Conservation (phyloP, 2,329 filamentous ascomycete genomes). For the Colletotrichum acutatum region DNA sequence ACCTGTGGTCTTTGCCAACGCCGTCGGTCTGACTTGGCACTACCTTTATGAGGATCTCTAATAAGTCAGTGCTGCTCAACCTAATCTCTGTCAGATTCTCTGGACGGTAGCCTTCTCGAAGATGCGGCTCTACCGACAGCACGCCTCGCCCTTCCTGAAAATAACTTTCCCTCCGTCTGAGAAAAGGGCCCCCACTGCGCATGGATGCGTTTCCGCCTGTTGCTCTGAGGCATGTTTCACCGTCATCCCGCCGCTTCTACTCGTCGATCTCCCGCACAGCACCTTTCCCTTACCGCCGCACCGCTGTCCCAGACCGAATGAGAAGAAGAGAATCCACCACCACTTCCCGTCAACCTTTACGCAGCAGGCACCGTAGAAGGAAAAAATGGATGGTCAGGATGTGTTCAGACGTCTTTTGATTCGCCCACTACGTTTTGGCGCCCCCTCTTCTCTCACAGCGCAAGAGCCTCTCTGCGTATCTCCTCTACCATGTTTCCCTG, state of each 20-base stretch:
- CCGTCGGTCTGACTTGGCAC: not conserved
- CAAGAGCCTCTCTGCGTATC: not conserved
- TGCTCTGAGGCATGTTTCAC: slow-evolving; percentile 34
- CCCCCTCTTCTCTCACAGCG: not conserved
- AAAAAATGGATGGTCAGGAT: not conserved
- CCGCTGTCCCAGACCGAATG: not conserved
- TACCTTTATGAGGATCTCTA: not conserved
- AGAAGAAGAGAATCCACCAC: not conserved
- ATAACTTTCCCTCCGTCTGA: slow-evolving; percentile 23
- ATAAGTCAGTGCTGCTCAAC: not conserved
- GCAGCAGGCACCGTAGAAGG: not conserved
- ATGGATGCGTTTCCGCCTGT: slow-evolving; percentile 28
- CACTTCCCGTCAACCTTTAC: not conserved
- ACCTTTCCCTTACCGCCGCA: not conserved
- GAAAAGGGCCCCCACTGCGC: slow-evolving; percentile 20
- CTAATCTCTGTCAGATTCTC: not conserved
- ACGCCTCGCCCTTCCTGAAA: slow-evolving; percentile 3
- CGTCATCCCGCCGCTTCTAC: slow-evolving; percentile 20
- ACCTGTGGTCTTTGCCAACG: not conserved
- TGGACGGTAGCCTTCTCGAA: not conserved
- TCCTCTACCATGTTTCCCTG: not conserved
- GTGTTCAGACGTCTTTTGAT: not conserved
- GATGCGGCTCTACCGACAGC: not conserved
- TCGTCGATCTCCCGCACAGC: slow-evolving; percentile 32
- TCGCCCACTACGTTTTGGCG: not conserved